These are phyloP conservation scores for Phylloporus sp. DNA, from an alignment of 768 basidiomycete genomes.

Conservation along the genomic window DNA sequence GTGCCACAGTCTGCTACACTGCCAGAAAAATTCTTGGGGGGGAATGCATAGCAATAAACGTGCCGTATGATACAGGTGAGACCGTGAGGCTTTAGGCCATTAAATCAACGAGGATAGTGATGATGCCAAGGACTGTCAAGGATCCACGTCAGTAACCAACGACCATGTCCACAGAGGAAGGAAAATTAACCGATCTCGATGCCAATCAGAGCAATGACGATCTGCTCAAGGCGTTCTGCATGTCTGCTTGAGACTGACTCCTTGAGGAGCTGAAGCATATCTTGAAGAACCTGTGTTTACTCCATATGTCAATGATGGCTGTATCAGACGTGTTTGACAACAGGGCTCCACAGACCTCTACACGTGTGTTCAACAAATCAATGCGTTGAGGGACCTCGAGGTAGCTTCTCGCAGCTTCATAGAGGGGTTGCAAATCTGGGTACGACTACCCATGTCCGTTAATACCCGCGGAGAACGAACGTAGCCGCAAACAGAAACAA, in stretches of 20 bases:
- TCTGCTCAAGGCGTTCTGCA: slow-evolving; percentile 87
- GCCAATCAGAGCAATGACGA: slow-evolving; percentile 86
- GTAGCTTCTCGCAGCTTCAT: slow-evolving; percentile 90
- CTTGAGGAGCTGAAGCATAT: slow-evolving; percentile 93
- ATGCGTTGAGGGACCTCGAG: slow-evolving; percentile 94
- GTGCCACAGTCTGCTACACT: neutral
- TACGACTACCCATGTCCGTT: slow-evolving; percentile 57
- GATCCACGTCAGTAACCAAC: slow-evolving; percentile 1
- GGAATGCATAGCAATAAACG: neutral
- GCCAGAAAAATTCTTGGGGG: neutral
- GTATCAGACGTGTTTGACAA: neutral
- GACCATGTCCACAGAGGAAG: neutral
- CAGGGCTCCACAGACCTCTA: slow-evolving; percentile 58
- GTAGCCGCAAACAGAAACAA: slow-evolving; percentile 18
- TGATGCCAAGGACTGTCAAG: slow-evolving; percentile 72
- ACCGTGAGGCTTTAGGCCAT: slow-evolving; percentile 40
- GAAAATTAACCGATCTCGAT: slow-evolving; percentile 69
- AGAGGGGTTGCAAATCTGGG: slow-evolving; percentile 92
- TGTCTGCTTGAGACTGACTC: slow-evolving; percentile 91
- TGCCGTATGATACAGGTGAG: slow-evolving; percentile 11
- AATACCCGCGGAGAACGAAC: slow-evolving; percentile 16
- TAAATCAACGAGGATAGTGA: slow-evolving; percentile 87
- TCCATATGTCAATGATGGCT: slow-evolving; percentile 1
- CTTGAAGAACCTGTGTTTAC: slow-evolving; percentile 74
- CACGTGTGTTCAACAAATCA: slow-evolving; percentile 87